A percentile compares a stretch with the other conserved stretches of the same genome.
Evolutionary conservation across 1,284 basidiomycete species (phyloP).

Genomic region (Cryptococcus floricola): DNA sequence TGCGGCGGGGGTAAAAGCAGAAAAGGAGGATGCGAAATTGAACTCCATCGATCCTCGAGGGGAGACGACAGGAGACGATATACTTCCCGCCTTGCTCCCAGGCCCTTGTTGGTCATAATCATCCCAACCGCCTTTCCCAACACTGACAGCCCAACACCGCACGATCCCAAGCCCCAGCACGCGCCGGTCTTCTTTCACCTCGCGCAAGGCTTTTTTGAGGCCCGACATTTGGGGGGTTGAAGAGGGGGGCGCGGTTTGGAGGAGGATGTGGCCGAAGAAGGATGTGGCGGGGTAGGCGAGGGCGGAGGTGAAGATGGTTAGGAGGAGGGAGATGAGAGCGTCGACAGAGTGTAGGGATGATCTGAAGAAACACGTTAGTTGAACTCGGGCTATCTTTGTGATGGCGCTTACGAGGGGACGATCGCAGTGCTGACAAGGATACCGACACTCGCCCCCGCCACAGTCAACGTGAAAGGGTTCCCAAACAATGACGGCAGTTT

Average conservation of each 20-base stretch:
- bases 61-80: slow-evolving; percentile 6
- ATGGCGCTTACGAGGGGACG: slow-evolving; percentile 55
- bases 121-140: slow-evolving; percentile 19
- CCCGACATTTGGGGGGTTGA: slow-evolving; percentile 67
- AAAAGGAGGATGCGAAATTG: neutral
- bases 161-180: slow-evolving; percentile 37
- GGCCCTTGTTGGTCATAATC: neutral
- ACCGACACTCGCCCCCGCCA: slow-evolving; percentile 45
- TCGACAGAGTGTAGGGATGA: slow-evolving; percentile 61
- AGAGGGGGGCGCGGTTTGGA: slow-evolving; percentile 74
- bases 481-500: slow-evolving; percentile 27
- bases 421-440: slow-evolving; percentile 43
- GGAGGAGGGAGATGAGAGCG: slow-evolving; percentile 66
- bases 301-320: slow-evolving; percentile 70
- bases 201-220: slow-evolving; percentile 71
- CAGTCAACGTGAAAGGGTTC: slow-evolving; percentile 53
- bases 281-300: slow-evolving; percentile 75
- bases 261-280: slow-evolving; percentile 71
- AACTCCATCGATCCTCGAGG: slow-evolving; percentile 5
- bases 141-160: slow-evolving; percentile 39
- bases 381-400: neutral
- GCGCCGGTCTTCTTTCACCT: slow-evolving; percentile 55
- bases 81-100: slow-evolving; percentile 6
- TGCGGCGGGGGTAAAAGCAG: slow-evolving; percentile 15
- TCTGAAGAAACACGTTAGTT: slow-evolving; percentile 7